Percentiles rank a stretch among this genome's conserved stretches.
These are phyloP conservation scores for Conticribra guillardii DNA, from an alignment of 108 stramenopile species.

Conservation along the genomic window DNA sequence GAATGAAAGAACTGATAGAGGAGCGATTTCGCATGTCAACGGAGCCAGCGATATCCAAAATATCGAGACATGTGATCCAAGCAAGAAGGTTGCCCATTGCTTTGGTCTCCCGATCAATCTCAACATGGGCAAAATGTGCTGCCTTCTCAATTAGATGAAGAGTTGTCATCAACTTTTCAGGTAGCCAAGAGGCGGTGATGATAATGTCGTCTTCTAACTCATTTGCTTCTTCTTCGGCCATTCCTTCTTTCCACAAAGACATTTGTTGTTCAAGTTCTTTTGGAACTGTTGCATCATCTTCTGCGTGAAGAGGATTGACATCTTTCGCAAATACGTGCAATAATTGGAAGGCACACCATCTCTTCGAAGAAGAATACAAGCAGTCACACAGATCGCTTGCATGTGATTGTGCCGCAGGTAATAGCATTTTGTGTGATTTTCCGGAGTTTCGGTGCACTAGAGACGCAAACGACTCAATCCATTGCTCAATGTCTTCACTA, in stretches of 20 bases:
- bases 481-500: not conserved
- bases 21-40: conserved; percentile 66
- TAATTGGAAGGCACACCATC: conserved; percentile 59
- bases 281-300: conserved; percentile 39
- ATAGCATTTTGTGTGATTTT: conserved; percentile 4
- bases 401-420: conserved; percentile 30
- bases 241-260: conserved; percentile 51
- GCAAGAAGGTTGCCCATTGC: conserved; percentile 56
- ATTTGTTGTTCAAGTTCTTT: conserved; percentile 40
- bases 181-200: conserved; percentile 63
- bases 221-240: conserved; percentile 67
- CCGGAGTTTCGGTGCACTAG: conserved; percentile 12
- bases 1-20: conserved; percentile 64
- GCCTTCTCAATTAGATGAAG: conserved; percentile 56
- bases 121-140: conserved; percentile 5
- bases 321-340: conserved; percentile 47
- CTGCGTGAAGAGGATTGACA: conserved; percentile 27
- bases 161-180: conserved; percentile 52
- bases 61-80: conserved; percentile 65
- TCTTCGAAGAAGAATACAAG: conserved; percentile 54
- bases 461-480: conserved; percentile 34
- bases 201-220: conserved; percentile 76
- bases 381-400: conserved; percentile 40
- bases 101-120: conserved; percentile 37
- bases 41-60: conserved; percentile 59